These are phyloP conservation scores for Plasmodium falciparum DNA, from an alignment of 169 alveolate genomes.

Conservation along the genomic window DNA sequence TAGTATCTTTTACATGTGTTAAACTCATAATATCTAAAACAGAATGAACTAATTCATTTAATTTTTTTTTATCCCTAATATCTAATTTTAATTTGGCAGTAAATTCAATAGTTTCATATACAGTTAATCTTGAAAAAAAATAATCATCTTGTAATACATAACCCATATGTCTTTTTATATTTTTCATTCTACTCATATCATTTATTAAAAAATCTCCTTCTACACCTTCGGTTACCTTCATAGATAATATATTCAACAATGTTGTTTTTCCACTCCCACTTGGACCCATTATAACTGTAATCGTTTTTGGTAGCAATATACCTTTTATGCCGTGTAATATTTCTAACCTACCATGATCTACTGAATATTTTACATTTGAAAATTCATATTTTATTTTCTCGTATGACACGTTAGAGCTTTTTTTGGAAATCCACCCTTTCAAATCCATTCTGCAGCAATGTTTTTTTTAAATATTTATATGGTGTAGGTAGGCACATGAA, in stretches of 20 bases:
- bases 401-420: not conserved
- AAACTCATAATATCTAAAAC: slow-evolving; percentile 81
- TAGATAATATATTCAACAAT: slow-evolving; percentile 79
- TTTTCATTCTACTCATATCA: slow-evolving; percentile 15
- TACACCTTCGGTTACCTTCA: slow-evolving; percentile 73
- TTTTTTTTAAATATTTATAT: too few species aligned
- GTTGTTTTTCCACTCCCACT: slow-evolving; percentile 88
- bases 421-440: not conserved
- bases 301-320: slow-evolving; percentile 53
- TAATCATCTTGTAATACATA: slow-evolving; percentile 79
- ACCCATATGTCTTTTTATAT: slow-evolving; percentile 56
- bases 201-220: slow-evolving; percentile 48
- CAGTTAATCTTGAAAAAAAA: slow-evolving; percentile 79
- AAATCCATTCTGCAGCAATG: not conserved
- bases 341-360: slow-evolving; percentile 53
- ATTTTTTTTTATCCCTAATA: slow-evolving; percentile 75
- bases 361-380: slow-evolving; percentile 54
- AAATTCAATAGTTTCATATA: slow-evolving; percentile 80
- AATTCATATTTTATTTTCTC: slow-evolving; percentile 56
- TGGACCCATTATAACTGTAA: slow-evolving; percentile 81
- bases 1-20: slow-evolving; percentile 80
- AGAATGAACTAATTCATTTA: slow-evolving; percentile 73
- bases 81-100: slow-evolving; percentile 80
- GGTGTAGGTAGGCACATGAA: not conserved
- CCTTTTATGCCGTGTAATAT: slow-evolving; percentile 60